Conservation (phyloP, 73 alveolate genomes). For the Uronychia binucleata region DNA sequence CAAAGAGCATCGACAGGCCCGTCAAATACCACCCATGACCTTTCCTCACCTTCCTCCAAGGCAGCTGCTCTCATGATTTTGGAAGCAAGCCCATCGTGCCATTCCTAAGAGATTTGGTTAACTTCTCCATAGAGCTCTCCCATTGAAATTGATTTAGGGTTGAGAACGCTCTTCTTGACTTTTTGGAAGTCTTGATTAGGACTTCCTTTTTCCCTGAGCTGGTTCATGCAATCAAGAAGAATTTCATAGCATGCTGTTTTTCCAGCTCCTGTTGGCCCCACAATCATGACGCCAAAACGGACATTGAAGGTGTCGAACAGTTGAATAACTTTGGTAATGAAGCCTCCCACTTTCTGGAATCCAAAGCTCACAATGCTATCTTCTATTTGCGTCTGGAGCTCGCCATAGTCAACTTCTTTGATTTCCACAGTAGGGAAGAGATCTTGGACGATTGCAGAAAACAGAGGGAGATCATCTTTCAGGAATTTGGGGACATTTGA, state of each 20-base stretch:
- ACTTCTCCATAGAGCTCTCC: conserved; percentile 97
- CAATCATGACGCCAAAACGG: conserved; percentile 97
- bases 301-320: conserved; percentile 94
- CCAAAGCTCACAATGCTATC: conserved; percentile 70
- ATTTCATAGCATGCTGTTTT: conserved; percentile 91
- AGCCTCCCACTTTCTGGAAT: conserved; percentile 79
- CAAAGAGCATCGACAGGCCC: conserved; percentile 99
- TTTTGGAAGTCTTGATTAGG: conserved; percentile 79
- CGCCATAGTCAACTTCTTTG: conserved; percentile 94
- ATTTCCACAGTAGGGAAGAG: conserved; percentile 97
- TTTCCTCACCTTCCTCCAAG: conserved; percentile 87
- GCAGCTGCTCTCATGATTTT: conserved; percentile 96
- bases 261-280: conserved; percentile 96
- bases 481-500: conserved; percentile 92
- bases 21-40: conserved; percentile 98
- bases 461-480: conserved; percentile 97
- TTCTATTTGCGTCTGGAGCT: conserved; percentile 86
- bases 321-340: conserved; percentile 86
- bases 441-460: conserved; percentile 96
- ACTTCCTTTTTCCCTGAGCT: conserved; percentile 77
- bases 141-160: conserved; percentile 95
- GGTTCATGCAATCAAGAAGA: conserved; percentile 87
- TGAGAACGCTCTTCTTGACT: conserved; percentile 85
- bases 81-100: conserved; percentile 96
- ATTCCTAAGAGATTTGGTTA: conserved; percentile 88